Percentiles rank a stretch among this genome's conserved stretches.
phyloP scores from a whole-genome alignment of 768 basidiomycete genomes.

The Mrakia frigida region DNA sequence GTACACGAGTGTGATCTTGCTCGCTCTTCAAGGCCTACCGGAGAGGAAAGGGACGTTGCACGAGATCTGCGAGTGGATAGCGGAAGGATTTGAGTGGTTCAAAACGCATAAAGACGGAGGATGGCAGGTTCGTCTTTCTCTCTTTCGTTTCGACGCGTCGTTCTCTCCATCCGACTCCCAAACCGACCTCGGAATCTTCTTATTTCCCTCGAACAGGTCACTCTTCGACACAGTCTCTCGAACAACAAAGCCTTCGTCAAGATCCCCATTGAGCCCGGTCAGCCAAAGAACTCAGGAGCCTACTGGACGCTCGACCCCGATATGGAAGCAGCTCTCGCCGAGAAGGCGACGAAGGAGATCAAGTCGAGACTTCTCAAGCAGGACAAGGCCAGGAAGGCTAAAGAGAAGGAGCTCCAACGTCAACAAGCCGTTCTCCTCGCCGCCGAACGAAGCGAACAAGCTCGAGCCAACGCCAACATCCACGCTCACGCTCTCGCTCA shows the following conservation, averaged over 20 bases:
- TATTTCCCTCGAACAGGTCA: slow-evolving; percentile 57
- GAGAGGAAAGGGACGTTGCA: slow-evolving; percentile 5
- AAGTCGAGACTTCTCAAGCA: slow-evolving; percentile 15
- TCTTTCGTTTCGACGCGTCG: neutral
- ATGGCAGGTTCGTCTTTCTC: slow-evolving; percentile 68
- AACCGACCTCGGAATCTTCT: neutral
- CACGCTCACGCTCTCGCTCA: neutral
- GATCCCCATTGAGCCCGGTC: slow-evolving; percentile 59
- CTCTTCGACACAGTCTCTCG: slow-evolving; percentile 91
- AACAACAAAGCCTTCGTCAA: slow-evolving; percentile 88
- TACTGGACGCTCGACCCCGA: slow-evolving; percentile 17
- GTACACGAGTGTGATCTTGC: slow-evolving; percentile 19
- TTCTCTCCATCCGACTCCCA: neutral
- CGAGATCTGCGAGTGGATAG: slow-evolving; percentile 88
- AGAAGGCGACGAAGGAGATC: slow-evolving; percentile 21
- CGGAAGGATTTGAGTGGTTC: slow-evolving; percentile 84
- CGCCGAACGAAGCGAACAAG: slow-evolving; percentile 4
- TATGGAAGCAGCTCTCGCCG: slow-evolving; percentile 13
- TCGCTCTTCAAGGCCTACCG: slow-evolving; percentile 8
- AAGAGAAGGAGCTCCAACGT: slow-evolving; percentile 9
- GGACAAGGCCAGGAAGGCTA: slow-evolving; percentile 2
- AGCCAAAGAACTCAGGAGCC: slow-evolving; percentile 56
- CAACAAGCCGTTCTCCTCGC: neutral
- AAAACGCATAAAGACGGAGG: slow-evolving; percentile 70
- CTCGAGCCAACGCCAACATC: neutral